Base-by-base conservation (phyloP, 2,329 filamentous ascomycete genomes). In the Microsporum ferrugineum region DNA sequence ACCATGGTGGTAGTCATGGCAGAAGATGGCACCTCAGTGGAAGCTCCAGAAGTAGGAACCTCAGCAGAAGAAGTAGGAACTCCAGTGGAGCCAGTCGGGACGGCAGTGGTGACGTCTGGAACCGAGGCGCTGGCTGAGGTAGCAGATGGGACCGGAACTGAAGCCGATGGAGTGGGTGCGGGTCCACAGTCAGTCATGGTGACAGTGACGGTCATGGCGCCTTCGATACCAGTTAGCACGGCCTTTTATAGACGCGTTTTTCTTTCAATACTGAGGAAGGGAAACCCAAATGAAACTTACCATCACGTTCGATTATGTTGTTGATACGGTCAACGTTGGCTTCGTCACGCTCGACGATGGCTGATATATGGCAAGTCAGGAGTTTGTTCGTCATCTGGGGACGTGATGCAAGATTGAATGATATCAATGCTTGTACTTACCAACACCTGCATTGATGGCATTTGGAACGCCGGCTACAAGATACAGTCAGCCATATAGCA, bases 141-240 rank as follows among this genome's bases (percentile, higher is more conserved):
- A 10, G 34, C 57, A 36, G 60, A 36, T 5, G 57, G 29, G 7
- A 27, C 41, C n/a, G 45, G 31, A 17, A 56, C 41, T 53, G 43
- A 38, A 56, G 49, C 29, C n/a, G 59, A 55, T 29, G 36, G 45
- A 33, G 27, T 27, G 3, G 60, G 29, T 36, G 41, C 33, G 45
- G 55, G 5, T 5, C 51, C 58, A 33, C 62, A 62, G 17, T 61
- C 33, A 29, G 68, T 71, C n/a, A 66, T 63, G 14, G 68, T 70
- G 17, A 67, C 59, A 14, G 68, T 69, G 6, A 69, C 63, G 17
- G 65, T 66, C 39, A 59, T 61, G 36, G 39, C 17, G 5, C 49
- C 63, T 63, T 60, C 23, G 60, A 49, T 62, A 17, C 41, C 34
- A 27, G 49, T 55, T 27, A 59, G n/a, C 33, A 60, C 2, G 43